phyloP scores from a whole-genome alignment of 2,329 filamentous ascomycete species.

The Exophiala alcalophila region DNA sequence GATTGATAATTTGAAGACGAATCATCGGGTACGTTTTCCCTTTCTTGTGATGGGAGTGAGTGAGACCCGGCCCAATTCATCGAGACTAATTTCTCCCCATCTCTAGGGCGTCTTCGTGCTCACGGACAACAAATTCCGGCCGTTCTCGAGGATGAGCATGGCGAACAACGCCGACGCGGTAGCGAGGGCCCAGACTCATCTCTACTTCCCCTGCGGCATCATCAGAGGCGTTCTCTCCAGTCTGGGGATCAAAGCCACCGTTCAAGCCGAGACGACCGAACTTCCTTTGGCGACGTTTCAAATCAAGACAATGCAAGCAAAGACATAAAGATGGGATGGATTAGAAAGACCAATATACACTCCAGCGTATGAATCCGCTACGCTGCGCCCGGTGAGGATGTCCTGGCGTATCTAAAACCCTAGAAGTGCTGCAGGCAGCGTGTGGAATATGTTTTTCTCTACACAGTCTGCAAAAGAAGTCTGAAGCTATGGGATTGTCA shows the following conservation, averaged over 20 bases:
- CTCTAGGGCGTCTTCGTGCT: conserved; percentile 96
- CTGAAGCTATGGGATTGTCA: conserved; percentile 10
- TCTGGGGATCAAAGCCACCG: conserved; percentile 83
- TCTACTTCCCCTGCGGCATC: conserved; percentile 93
- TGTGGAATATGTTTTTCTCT: conserved; percentile 13
- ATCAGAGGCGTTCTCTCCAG: conserved; percentile 90
- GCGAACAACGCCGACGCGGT: conserved; percentile 71
- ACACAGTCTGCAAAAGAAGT: conserved; percentile 6
- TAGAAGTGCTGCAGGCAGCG: conserved; percentile 5
- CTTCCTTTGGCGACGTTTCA: conserved; percentile 90
- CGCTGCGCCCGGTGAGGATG: not conserved
- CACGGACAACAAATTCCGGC: conserved; percentile 87
- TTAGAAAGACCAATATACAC: not conserved
- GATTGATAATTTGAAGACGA: conserved; percentile 97
- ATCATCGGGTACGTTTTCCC: conserved; percentile 67
- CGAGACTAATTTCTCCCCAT: too few species aligned
- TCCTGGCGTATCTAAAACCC: not conserved
- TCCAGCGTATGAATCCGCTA: not conserved
- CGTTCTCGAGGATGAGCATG: conserved; percentile 84
- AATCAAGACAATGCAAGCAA: conserved; percentile 66
- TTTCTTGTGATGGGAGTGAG: too few species aligned
- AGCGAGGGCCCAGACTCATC: conserved; percentile 67
- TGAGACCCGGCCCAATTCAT: too few species aligned
- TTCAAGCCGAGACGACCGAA: conserved; percentile 85
- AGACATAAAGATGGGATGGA: conserved; percentile 9